Evolutionary conservation across 768 basidiomycete species (phyloP).

Genomic region (Cystofilobasidium bisporidii): DNA sequence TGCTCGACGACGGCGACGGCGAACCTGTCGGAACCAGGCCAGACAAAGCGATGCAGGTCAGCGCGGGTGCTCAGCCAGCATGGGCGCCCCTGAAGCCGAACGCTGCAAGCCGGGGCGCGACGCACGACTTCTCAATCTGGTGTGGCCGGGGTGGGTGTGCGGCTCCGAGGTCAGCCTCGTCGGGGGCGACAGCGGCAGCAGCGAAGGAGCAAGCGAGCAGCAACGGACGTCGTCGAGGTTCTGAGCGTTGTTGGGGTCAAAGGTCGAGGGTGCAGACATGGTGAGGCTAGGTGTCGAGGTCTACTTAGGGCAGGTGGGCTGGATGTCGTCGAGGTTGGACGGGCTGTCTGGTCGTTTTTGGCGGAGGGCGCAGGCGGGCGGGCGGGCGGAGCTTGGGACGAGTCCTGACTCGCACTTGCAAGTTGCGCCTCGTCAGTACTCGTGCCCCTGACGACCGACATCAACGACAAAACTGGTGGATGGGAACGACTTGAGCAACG

Average conservation of each 20-base stretch:
- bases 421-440: neutral
- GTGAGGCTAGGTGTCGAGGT: neutral
- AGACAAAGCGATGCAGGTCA: too few relatives aligned
- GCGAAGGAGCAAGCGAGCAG: neutral
- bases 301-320: too few relatives aligned
- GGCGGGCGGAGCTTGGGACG: neutral
- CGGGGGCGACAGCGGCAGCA: neutral
- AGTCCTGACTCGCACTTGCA: too few relatives aligned
- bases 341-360: neutral
- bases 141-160: neutral
- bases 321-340: too few relatives aligned
- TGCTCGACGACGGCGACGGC: constrained; percentile 95
- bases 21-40: constrained; percentile 47
- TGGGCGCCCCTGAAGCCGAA: too few relatives aligned
- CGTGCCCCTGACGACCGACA: too few relatives aligned
- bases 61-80: too few relatives aligned
- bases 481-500: too few relatives aligned
- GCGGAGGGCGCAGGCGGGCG: neutral
- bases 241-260: constrained; percentile 85
- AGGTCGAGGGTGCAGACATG: constrained; percentile 39
- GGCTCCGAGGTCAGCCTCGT: constrained; percentile 7
- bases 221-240: constrained; percentile 73
- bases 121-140: constrained; percentile 94
- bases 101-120: too few relatives aligned
- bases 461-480: too few relatives aligned